Evolutionary conservation across 2,329 filamentous ascomycete genomes (phyloP), one percentile per base, ranked within the genome.

Genomic region (Raffaelea albimanens): DNA sequence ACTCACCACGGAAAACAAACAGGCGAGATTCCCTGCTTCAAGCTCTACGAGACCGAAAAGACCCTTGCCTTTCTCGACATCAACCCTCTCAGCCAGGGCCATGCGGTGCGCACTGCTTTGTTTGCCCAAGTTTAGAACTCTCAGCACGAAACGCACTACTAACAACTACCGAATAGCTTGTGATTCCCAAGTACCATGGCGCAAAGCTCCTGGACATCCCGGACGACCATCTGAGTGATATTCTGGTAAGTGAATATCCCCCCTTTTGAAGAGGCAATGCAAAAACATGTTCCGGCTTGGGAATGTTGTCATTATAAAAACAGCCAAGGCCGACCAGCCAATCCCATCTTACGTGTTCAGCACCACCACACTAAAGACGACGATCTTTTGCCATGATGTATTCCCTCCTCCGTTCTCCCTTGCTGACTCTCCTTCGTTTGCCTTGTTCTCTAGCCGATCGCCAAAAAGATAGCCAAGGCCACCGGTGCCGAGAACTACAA

Each of bases 11-110:
- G 5, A 20, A 40, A 39, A n/a, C 31, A n/a, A n/a, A n/a, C 40
- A 96, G 90, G 90, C 56, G 91, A 97, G 52, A 96, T 98, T 65
- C 93, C 93, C 43, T 91, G 82, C 58, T 84, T 97, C 75, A 98
- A 96, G 78, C 82, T 98, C 68, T 90, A 87, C 63, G 93, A 98
- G 70, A 93, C 80, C 59, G 86, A 95, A 34, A 95, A 91, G 71
- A 87, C 91, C 41, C 75, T 95, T 53, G 93, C 93, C 10, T 98
- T 98, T 67, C 84, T 98, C 56, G 93, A 98, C 66, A 96, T 98
- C 68, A 83, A 88, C 55, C 93, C 93, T 4, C 71, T 97, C 20
- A 88, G 83, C 66, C 78, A 78, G 61, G 93, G 93, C 48, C 93
- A 98, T 62, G 87, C 90, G 55, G 91, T 96, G 74, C 59, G 81